Base-by-base conservation (phyloP, 2,329 filamentous ascomycete genomes). In the Ophiostoma quercus region DNA sequence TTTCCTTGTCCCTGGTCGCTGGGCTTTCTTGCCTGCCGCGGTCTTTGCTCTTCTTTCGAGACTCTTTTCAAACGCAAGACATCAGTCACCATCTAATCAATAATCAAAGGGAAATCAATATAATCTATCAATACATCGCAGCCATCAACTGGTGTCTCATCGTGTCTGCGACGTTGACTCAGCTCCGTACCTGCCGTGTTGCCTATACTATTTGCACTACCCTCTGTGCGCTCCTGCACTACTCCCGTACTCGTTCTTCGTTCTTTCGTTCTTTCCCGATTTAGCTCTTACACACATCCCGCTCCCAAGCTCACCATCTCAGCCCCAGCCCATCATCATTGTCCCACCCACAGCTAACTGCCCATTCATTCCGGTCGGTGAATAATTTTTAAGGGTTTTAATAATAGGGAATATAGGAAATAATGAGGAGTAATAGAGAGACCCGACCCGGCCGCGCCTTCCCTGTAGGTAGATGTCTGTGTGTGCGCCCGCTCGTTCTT, bases 211-310 rank as follows among this genome's bases (percentile, higher is more conserved):
- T 62, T 29, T 62, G 57, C 57, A 32, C 57, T 29, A 16, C 25
- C 22, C 29, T 37, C 37, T 32, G 37, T n/a, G 60, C 25, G 32
- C 57, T 62, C 19, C 29, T 32, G 51, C n/a, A 22, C 54, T 57
- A 34, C 9, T 57, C 51, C 22, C 51, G 51, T 57, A 57, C 51
- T 62, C 62, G 29, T 32, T 37, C 62, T 65, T 65, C 34, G 34
- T 34, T 34, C 34, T 34, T 34, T 34, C 8, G 34, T 34, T 37
- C 62, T 65, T 65, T 65, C 62, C 62, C 62, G 62, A 65, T 65
- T 65, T 65, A 65, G 62, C 62, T 65, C 32, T 65, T 65, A 65
- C 62, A 65, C 32, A 41, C 39, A 12, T 39, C 19, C 11, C 62
- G 19, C 34, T 16, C 51, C n/a, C 22, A 12, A 57, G 51, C 51